Conservation (phyloP, 345 rosid genomes). For the Populus davidiana region DNA sequence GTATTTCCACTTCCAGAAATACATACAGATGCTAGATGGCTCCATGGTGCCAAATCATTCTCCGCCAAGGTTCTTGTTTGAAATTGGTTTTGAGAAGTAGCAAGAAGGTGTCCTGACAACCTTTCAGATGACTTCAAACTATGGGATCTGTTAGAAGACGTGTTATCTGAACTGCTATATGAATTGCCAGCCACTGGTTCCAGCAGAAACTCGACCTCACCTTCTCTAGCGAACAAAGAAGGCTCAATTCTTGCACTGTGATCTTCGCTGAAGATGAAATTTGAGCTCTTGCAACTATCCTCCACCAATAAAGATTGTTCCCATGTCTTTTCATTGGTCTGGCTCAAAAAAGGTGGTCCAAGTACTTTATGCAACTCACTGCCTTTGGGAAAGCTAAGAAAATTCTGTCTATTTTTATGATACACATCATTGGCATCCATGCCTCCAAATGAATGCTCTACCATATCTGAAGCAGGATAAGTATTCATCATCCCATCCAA, state of each 20-base stretch:
- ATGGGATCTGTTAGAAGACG: neutral
- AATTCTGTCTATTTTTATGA: slow-evolving; percentile 9
- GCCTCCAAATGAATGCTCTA: slow-evolving; percentile 18
- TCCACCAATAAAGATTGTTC: slow-evolving; percentile 21
- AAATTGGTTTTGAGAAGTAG: slow-evolving; percentile 11
- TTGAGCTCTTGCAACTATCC: slow-evolving; percentile 12
- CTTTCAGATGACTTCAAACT: slow-evolving; percentile 17
- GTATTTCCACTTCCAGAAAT: neutral
- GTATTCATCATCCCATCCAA: slow-evolving; percentile 14
- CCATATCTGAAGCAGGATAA: slow-evolving; percentile 15
- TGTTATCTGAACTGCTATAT: slow-evolving; percentile 10
- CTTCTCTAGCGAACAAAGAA: slow-evolving; percentile 18
- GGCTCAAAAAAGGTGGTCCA: slow-evolving; percentile 29
- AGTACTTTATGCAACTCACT: slow-evolving; percentile 47
- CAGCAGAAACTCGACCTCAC: slow-evolving; percentile 34
- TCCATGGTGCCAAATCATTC: slow-evolving; percentile 13
- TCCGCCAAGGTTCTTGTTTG: slow-evolving; percentile 4
- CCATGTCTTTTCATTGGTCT: slow-evolving; percentile 22
- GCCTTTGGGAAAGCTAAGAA: slow-evolving; percentile 36
- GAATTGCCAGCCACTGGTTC: slow-evolving; percentile 43
- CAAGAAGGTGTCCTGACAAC: neutral
- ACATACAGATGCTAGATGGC: slow-evolving; percentile 19
- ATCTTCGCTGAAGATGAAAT: slow-evolving; percentile 9
- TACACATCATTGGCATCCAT: neutral
- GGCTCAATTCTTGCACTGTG: slow-evolving; percentile 20